Evolutionary conservation across 2,329 filamentous ascomycete species (phyloP).

Genomic region (Alternaria dauci): DNA sequence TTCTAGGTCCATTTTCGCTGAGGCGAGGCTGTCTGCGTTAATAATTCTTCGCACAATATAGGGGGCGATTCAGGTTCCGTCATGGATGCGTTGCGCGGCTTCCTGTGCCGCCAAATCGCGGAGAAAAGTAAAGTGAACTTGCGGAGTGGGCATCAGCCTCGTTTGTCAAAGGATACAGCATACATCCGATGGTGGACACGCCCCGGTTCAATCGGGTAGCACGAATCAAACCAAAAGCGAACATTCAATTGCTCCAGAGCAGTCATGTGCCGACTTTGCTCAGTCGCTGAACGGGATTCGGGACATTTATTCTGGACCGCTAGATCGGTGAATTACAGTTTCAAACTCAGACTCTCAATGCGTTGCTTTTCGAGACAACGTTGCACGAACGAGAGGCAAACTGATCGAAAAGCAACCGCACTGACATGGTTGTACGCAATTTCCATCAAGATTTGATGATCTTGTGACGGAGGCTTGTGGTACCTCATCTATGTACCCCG

Average conservation of each 20-base stretch:
- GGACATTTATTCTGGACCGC: neutral
- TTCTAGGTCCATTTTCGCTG: neutral
- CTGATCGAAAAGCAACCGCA: conserved; percentile 2
- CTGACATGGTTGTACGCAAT: conserved; percentile 7
- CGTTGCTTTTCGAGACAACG: conserved; percentile 3
- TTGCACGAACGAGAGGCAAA: conserved; percentile 23
- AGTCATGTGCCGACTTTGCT: neutral
- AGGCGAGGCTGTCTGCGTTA: neutral
- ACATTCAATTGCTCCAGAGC: conserved; percentile 2
- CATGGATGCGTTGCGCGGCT: conserved; percentile 15
- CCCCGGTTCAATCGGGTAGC: conserved; percentile 23
- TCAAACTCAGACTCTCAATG: neutral
- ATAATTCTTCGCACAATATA: conserved; percentile 1
- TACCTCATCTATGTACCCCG: conserved; percentile 49
- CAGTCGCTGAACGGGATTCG: neutral
- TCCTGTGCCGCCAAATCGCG: conserved; percentile 4
- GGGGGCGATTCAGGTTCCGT: conserved; percentile 1
- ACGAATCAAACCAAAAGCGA: conserved; percentile 18
- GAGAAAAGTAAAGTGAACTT: conserved; percentile 19
- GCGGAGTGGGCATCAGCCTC: conserved; percentile 24
- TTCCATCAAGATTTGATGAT: conserved; percentile 26
- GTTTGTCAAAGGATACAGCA: conserved; percentile 9
- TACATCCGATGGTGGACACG: conserved; percentile 22
- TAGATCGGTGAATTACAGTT: neutral
- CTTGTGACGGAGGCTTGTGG: conserved; percentile 29